phyloP scores from a whole-genome alignment of 2,329 filamentous ascomycete genomes.

The Colletotrichum paranaense region DNA sequence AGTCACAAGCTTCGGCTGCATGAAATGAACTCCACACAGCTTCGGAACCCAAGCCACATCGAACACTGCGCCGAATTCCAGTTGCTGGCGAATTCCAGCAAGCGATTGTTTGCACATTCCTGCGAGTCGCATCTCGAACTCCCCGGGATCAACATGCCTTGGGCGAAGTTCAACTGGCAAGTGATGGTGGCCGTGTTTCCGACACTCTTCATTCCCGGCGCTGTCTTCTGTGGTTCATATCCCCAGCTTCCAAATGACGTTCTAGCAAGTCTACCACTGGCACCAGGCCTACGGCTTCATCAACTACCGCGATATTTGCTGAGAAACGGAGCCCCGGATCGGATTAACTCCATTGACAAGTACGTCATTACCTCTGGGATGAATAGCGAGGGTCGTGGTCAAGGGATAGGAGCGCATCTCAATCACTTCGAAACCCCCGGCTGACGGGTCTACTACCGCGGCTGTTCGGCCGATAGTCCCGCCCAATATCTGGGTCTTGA shows the following conservation, averaged over 20 bases:
- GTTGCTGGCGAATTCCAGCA: slow-evolving; percentile 8
- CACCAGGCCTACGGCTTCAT: neutral
- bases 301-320: neutral
- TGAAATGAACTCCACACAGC: neutral
- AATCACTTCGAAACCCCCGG: slow-evolving; percentile 20
- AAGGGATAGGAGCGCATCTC: neutral
- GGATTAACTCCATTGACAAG: neutral
- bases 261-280: neutral
- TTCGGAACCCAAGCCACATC: slow-evolving; percentile 10
- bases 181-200: neutral
- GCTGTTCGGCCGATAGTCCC: slow-evolving; percentile 12
- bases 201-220: neutral
- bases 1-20: neutral
- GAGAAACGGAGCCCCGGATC: neutral
- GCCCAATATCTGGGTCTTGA: neutral
- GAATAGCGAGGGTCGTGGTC: neutral
- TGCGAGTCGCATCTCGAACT: neutral
- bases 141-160: too few species aligned
- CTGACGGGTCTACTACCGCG: neutral
- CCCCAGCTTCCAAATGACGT: too few species aligned
- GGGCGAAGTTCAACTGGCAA: neutral
- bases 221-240: neutral
- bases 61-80: neutral
- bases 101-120: neutral
- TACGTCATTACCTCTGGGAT: slow-evolving; percentile 2